Percentiles rank a stretch among this genome's conserved stretches.
phyloP scores from a whole-genome alignment of 768 basidiomycete genomes.

The Thelephora ganbajun region DNA sequence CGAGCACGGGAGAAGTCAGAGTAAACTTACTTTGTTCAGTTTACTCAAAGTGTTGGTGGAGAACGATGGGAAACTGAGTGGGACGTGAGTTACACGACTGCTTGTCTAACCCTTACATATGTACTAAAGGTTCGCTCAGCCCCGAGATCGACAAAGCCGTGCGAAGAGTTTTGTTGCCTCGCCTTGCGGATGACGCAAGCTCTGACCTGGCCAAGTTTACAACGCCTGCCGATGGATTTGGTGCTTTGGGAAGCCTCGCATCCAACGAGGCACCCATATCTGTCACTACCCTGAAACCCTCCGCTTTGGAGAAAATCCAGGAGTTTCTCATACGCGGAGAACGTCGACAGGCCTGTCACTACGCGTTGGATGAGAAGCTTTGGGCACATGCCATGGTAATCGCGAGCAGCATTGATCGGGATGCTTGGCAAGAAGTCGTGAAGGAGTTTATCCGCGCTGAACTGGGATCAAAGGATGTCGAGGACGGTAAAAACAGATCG shows the following conservation, averaged over 20 bases:
- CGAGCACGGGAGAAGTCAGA: conserved; percentile 53
- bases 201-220: conserved; percentile 4
- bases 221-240: conserved; percentile 6
- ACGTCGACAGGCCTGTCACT: conserved; percentile 74
- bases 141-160: conserved; percentile 62
- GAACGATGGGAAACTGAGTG: conserved; percentile 76
- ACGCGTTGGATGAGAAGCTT: conserved; percentile 74
- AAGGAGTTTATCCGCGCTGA: conserved; percentile 75
- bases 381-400: conserved; percentile 97
- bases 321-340: conserved; percentile 73
- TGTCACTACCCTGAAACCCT: conserved; percentile 42
- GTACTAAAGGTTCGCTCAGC: conserved; percentile 20
- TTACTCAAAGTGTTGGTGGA: conserved; percentile 73
- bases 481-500: conserved; percentile 6
- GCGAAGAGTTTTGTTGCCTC: conserved; percentile 57
- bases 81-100: conserved; percentile 46
- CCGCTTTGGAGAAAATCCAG: conserved; percentile 65
- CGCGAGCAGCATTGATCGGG: conserved; percentile 84
- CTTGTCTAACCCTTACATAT: not conserved
- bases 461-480: conserved; percentile 30
- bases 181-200: conserved; percentile 18
- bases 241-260: not conserved
- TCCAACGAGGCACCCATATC: conserved; percentile 39
- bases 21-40: conserved; percentile 59
- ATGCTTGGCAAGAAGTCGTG: conserved; percentile 85